Conservation (phyloP, 208 protist species). For the Plasmodiophora brassicae region DNA sequence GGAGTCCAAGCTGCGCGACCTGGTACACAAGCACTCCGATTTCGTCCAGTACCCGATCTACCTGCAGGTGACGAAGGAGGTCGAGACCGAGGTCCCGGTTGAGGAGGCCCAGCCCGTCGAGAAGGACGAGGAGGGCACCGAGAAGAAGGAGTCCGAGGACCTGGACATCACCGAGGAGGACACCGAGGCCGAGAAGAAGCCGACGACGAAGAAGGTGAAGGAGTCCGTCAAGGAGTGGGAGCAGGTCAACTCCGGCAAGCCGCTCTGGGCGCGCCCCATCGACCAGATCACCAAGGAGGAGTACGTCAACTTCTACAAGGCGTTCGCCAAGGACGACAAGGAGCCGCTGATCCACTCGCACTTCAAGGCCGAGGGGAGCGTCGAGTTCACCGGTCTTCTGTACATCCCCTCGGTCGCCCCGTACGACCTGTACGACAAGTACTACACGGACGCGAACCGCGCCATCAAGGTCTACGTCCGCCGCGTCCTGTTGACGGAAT, state of each 20-base stretch:
- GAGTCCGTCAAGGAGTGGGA: slow-evolving; percentile 73
- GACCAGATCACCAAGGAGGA: slow-evolving; percentile 93
- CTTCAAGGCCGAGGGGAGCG: slow-evolving; percentile 92
- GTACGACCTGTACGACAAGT: slow-evolving; percentile 77
- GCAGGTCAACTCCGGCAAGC: slow-evolving; percentile 91
- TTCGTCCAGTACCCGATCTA: slow-evolving; percentile 99
- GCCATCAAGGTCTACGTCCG: slow-evolving; percentile 87
- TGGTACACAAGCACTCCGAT: slow-evolving; percentile 94
- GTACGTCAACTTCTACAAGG: slow-evolving; percentile 98
- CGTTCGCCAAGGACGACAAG: slow-evolving; percentile 81
- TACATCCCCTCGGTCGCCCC: slow-evolving; percentile 88
- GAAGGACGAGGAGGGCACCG: slow-evolving; percentile 48
- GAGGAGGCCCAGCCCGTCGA: slow-evolving; percentile 49
- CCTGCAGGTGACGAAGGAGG: slow-evolving; percentile 66
- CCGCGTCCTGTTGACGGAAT: slow-evolving; percentile 97
- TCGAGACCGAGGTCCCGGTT: slow-evolving; percentile 57
- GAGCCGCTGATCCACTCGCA: slow-evolving; percentile 89
- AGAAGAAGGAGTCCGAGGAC: slow-evolving; percentile 48
- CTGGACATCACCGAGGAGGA: slow-evolving; percentile 47
- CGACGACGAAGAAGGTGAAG: slow-evolving; percentile 72
- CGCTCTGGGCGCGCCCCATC: slow-evolving; percentile 93
- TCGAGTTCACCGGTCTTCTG: slow-evolving; percentile 93
- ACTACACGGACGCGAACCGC: slow-evolving; percentile 57
- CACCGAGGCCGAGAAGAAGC: slow-evolving; percentile 60
- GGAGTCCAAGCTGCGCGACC: slow-evolving; percentile 29